phyloP scores from a whole-genome alignment of 805 yeast genomes.

The Torulaspora delbrueckii region DNA sequence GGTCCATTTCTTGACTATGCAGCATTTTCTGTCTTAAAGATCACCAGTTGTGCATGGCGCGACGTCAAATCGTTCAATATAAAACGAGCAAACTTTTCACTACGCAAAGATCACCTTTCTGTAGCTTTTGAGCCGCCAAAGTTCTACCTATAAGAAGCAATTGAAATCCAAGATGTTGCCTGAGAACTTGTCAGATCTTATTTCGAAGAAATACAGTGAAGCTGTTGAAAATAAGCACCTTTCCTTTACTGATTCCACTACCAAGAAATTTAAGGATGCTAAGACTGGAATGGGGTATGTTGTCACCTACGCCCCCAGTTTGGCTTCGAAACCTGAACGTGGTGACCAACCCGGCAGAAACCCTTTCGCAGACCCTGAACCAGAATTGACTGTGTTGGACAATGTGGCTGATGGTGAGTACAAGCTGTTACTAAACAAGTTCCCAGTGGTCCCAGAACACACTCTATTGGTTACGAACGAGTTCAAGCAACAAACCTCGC shows the following conservation, averaged over 20 bases:
- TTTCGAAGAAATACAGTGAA: conserved; percentile 40
- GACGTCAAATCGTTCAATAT: conserved; percentile 1
- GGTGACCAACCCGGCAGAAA: conserved; percentile 38
- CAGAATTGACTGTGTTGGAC: conserved; percentile 57
- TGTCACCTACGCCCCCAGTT: conserved; percentile 33
- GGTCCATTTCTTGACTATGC: neutral
- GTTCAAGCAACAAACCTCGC: conserved; percentile 65
- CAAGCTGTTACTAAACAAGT: conserved; percentile 75
- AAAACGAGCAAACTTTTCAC: conserved; percentile 7
- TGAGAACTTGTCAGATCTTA: conserved; percentile 35
- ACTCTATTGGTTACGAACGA: conserved; percentile 71
- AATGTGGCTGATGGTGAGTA: conserved; percentile 46
- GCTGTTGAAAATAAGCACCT: conserved; percentile 48
- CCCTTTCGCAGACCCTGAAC: conserved; percentile 81
- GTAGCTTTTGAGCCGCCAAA: neutral
- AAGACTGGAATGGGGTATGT: conserved; percentile 33
- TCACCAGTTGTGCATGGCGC: conserved; percentile 6
- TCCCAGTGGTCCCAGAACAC: conserved; percentile 77
- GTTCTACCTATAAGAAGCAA: neutral
- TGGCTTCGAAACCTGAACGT: conserved; percentile 38
- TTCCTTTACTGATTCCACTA: conserved; percentile 47
- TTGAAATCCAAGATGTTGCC: conserved; percentile 30
- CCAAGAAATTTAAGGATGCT: conserved; percentile 30
- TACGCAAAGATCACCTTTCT: neutral
- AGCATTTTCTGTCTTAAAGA: neutral